Base-by-base conservation (phyloP, 345 rosid genomes). In the Ailanthus altissimus region DNA sequence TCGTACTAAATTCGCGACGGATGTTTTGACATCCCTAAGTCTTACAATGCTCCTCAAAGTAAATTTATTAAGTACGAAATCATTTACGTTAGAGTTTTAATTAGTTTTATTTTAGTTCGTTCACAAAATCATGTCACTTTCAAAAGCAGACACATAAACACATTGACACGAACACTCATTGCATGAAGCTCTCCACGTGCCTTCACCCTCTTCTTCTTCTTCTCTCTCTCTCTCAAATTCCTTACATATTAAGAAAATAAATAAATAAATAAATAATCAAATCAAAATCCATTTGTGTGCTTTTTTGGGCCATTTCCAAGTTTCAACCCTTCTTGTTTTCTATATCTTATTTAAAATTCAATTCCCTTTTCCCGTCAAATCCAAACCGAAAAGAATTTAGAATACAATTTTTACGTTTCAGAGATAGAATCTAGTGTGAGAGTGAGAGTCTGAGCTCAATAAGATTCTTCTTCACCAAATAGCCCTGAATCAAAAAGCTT, bases 171-270 rank as follows among this genome's bases (percentile, higher is more conserved):
- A 32, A 43, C 32, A 50, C 9, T 32, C 25, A 78, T 36, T 84
- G 85, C 85, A 79, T 87, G 84, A 70, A 79, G 32, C 50, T 8
- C 38, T 70, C 76, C 86, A 81, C 86, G 88, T 84, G 88, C 75
- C 86, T 38, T 66, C 47, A 1, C 79, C 80, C 76, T 36, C 28
- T 18, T 14, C 11, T 25, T 45, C 45, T 58, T 8, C 11, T 11
- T 8, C 14, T 62, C 49, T 23, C 9, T 10, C 32, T 36, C 5
- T 45, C 6, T 61, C 18, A 28, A 20, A 0, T 78, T 49, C 74
- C 80, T 81, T 54, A 61, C 5, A 28, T 6, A 40, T 25, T 68
- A 77, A 79, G 80, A 45, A 80, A 65, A 73, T 28, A 7, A 25
- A 21, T 13, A 25, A 8, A 1, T 16, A 70, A 11, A 57, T 46